Percentiles rank a stretch among this genome's conserved stretches.
Conservation (phyloP, 2,329 filamentous ascomycete species). For the Phialophora tarda region DNA sequence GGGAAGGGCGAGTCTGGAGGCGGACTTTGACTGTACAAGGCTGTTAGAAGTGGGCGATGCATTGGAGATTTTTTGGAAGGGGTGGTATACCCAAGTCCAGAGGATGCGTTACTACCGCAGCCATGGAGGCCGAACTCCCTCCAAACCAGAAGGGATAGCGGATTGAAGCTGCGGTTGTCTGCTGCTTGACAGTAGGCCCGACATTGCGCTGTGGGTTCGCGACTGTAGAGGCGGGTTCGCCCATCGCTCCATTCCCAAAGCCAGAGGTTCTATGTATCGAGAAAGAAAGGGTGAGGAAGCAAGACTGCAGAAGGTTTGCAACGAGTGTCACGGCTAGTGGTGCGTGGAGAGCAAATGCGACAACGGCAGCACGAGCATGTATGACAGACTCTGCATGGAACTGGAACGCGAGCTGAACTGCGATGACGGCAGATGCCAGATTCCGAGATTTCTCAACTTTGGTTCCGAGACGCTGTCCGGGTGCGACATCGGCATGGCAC, state of each 20-base stretch:
- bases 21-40: slow-evolving; percentile 71
- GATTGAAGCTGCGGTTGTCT: slow-evolving; percentile 41
- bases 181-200: slow-evolving; percentile 36
- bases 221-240: slow-evolving; percentile 25
- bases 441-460: slow-evolving; percentile 19
- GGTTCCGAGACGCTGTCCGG: slow-evolving; percentile 9
- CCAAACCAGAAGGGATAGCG: slow-evolving; percentile 94
- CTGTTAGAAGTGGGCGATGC: slow-evolving; percentile 15
- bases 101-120: slow-evolving; percentile 89
- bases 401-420: not conserved
- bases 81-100: slow-evolving; percentile 75
- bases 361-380: not conserved
- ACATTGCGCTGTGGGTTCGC: slow-evolving; percentile 28
- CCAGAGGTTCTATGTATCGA: slow-evolving; percentile 7
- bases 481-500: not conserved
- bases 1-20: slow-evolving; percentile 79
- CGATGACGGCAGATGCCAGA: slow-evolving; percentile 16
- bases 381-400: not conserved
- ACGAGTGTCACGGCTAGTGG: not conserved
- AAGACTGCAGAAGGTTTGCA: not conserved
- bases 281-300: not conserved
- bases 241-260: slow-evolving; percentile 36
- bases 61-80: not conserved
- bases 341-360: not conserved
- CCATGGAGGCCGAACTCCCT: slow-evolving; percentile 89